Percentiles rank a stretch among this genome's conserved stretches.
Evolutionary conservation across 225 moss, liverwort and hornwort species (phyloP).

Genomic region (Climacium dendroides): DNA sequence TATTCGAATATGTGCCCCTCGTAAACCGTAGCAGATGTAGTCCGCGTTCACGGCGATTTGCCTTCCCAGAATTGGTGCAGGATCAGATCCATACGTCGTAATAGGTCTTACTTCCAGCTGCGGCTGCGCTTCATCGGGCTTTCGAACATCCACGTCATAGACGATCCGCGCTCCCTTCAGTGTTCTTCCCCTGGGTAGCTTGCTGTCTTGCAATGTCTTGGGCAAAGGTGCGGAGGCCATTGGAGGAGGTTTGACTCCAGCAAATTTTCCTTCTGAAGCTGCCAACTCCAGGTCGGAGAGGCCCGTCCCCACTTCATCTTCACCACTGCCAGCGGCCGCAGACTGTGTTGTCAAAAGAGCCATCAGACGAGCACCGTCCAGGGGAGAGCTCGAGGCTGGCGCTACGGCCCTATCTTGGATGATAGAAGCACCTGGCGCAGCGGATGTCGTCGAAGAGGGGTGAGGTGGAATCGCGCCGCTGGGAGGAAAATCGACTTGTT

Average conservation of each 20-base stretch:
- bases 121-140: slow-evolving; percentile 78
- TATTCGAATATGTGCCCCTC: slow-evolving; percentile 68
- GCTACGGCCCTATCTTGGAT: slow-evolving; percentile 28
- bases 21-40: slow-evolving; percentile 88
- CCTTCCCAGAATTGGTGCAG: slow-evolving; percentile 68
- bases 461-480: slow-evolving; percentile 31
- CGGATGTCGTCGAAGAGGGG: slow-evolving; percentile 31
- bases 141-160: slow-evolving; percentile 78
- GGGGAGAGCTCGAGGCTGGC: slow-evolving; percentile 68
- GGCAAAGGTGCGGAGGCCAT: slow-evolving; percentile 29
- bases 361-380: slow-evolving; percentile 96
- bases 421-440: slow-evolving; percentile 2
- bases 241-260: slow-evolving; percentile 56
- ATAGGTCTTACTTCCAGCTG: slow-evolving; percentile 82
- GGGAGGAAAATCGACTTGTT: slow-evolving; percentile 26
- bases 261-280: slow-evolving; percentile 46
- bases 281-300: slow-evolving; percentile 25
- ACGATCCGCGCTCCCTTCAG: slow-evolving; percentile 61
- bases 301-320: slow-evolving; percentile 47
- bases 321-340: slow-evolving; percentile 44
- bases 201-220: slow-evolving; percentile 52
- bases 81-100: slow-evolving; percentile 74
- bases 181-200: slow-evolving; percentile 67
- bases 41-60: slow-evolving; percentile 90
- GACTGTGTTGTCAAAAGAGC: slow-evolving; percentile 94